A percentile compares a stretch with the other conserved stretches of the same genome.
phyloP scores from a whole-genome alignment of 345 rosid genomes.

The Capsella bursapastoris region DNA sequence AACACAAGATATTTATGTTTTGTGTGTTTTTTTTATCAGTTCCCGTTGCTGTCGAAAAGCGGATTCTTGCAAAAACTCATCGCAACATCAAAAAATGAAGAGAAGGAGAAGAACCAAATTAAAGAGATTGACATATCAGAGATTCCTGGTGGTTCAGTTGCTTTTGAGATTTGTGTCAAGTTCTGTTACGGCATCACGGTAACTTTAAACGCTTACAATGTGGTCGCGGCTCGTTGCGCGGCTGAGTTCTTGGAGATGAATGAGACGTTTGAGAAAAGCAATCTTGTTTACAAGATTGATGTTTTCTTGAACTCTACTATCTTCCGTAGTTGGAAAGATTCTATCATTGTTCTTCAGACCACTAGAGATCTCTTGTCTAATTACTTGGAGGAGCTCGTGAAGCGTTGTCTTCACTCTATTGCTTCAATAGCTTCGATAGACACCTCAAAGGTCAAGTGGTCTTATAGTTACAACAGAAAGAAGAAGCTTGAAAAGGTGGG shows the following conservation, averaged over 20 bases:
- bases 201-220: conserved; percentile 50
- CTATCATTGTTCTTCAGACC: conserved; percentile 52
- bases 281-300: conserved; percentile 59
- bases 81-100: conserved; percentile 43
- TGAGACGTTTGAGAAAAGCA: conserved; percentile 60
- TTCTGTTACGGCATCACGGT: conserved; percentile 43
- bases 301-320: conserved; percentile 59
- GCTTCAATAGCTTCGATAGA: conserved; percentile 55
- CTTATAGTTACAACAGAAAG: conserved; percentile 56
- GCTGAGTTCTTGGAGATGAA: conserved; percentile 61
- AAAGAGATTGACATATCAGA: conserved; percentile 48
- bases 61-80: conserved; percentile 57
- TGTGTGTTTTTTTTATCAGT: conserved; percentile 45
- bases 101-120: conserved; percentile 37
- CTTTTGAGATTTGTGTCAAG: conserved; percentile 51
- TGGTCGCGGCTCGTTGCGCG: conserved; percentile 46
- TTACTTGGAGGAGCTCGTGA: conserved; percentile 11
- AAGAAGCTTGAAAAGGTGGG: conserved; percentile 49
- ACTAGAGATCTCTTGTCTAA: conserved; percentile 43
- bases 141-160: conserved; percentile 60
- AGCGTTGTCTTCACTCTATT: conserved; percentile 49
- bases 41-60: conserved; percentile 71
- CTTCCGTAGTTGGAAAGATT: conserved; percentile 62
- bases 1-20: not conserved
- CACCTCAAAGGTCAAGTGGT: conserved; percentile 54